A percentile compares a stretch with the other conserved stretches of the same genome.
phyloP scores from a whole-genome alignment of 106 monocot genomes.

The Dactylorhiza incarnata region DNA sequence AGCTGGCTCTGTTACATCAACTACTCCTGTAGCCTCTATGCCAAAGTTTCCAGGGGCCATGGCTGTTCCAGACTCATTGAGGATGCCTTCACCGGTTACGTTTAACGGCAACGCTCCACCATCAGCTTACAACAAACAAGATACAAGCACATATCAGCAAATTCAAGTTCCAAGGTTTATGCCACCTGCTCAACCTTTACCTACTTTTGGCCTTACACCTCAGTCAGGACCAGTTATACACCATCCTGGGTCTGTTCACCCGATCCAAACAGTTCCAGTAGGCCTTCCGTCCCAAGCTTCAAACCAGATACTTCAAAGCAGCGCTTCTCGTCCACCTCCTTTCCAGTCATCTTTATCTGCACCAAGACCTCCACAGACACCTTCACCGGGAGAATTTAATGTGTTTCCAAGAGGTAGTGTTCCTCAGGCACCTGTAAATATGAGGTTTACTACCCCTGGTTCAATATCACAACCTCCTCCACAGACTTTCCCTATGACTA shows the following conservation, averaged over 20 bases:
- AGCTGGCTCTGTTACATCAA: conserved; percentile 12
- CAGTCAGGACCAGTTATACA: conserved; percentile 14
- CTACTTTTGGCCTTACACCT: conserved; percentile 27
- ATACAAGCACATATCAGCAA: conserved; percentile 20
- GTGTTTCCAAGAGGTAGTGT: conserved; percentile 23
- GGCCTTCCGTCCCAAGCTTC: conserved; percentile 21
- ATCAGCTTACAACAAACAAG: conserved; percentile 19
- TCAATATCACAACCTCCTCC: conserved; percentile 20
- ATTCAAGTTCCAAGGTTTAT: conserved; percentile 26
- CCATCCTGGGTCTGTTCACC: conserved; percentile 23
- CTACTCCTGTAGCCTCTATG: conserved; percentile 6
- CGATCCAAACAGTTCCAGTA: conserved; percentile 30
- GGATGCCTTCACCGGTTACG: conserved; percentile 22
- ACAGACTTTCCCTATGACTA: conserved; percentile 19
- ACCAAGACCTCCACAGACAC: conserved; percentile 22
- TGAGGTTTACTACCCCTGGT: conserved; percentile 31
- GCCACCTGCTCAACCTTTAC: conserved; percentile 12
- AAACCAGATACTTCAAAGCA: conserved; percentile 17
- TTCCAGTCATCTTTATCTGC: conserved; percentile 21
- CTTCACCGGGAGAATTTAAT: conserved; percentile 15
- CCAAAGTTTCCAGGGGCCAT: conserved; percentile 15
- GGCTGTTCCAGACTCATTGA: conserved; percentile 18
- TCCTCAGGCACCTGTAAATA: conserved; percentile 16
- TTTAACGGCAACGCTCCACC: conserved; percentile 43
- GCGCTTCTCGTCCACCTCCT: conserved; percentile 16